Evolutionary conservation across 306 rosid species (phyloP).

Genomic region (Nissolia schottii): DNA sequence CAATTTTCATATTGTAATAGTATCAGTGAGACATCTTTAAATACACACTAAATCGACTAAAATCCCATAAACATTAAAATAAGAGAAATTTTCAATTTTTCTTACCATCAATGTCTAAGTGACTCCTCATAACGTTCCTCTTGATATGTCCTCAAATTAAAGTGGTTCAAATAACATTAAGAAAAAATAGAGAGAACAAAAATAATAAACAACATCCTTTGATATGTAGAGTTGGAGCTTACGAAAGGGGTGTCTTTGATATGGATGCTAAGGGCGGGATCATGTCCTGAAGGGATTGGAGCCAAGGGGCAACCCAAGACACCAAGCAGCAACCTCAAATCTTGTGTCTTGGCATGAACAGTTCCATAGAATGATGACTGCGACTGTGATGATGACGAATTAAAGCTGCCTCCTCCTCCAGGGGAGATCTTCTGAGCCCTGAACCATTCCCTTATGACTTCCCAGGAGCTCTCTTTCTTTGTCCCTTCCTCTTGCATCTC

Average conservation of each 20-base stretch:
- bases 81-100: too few species aligned
- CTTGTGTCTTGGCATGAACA: slow-evolving; percentile 64
- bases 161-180: too few species aligned
- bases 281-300: slow-evolving; percentile 65
- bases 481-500: slow-evolving; percentile 79
- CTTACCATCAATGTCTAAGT: too few species aligned
- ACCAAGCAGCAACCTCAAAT: slow-evolving; percentile 82
- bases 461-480: slow-evolving; percentile 91
- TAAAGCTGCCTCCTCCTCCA: slow-evolving; percentile 1
- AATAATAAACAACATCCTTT: neutral
- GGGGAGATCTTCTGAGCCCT: slow-evolving; percentile 56
- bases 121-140: too few species aligned
- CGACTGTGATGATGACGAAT: too few species aligned
- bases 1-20: too few species aligned
- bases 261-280: slow-evolving; percentile 39
- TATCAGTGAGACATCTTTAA: too few species aligned
- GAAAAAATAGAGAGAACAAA: neutral
- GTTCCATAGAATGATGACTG: slow-evolving; percentile 39
- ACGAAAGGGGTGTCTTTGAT: slow-evolving; percentile 76
- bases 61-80: too few species aligned
- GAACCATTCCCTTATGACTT: slow-evolving; percentile 85
- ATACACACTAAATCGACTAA: too few species aligned
- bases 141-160: too few species aligned
- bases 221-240: slow-evolving; percentile 16
- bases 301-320: slow-evolving; percentile 93